Conservation (phyloP, 345 rosid species). For the Lagerstroemia speciosa region DNA sequence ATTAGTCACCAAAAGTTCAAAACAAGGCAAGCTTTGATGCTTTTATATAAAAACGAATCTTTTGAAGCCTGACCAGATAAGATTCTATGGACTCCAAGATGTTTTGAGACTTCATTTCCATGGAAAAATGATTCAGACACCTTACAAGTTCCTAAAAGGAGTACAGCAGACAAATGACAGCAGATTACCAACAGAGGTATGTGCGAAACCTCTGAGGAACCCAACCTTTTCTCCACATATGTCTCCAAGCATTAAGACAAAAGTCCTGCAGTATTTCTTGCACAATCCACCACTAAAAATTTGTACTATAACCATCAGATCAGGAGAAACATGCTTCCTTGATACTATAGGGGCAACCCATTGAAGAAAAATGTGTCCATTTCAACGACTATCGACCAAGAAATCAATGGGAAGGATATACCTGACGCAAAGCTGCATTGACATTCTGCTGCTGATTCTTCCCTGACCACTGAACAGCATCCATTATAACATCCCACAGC, state of each 20-base stretch:
- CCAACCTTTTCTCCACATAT: not conserved
- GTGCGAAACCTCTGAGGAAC: not conserved
- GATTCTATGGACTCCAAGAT: not conserved
- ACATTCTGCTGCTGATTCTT: constrained; percentile 98
- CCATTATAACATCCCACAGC: constrained; percentile 94
- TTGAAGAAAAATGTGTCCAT: not conserved
- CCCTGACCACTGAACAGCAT: constrained; percentile 99
- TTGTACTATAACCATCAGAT: not conserved
- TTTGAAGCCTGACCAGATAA: not conserved
- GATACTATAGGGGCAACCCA: not conserved
- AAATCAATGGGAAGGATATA: constrained; percentile 13
- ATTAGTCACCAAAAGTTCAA: no score
- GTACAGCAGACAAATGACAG: not conserved
- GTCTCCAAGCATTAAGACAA: not conserved
- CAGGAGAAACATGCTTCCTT: not conserved
- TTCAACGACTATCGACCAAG: not conserved
- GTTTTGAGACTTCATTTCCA: not conserved
- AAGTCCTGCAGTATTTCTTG: not conserved
- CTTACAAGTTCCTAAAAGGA: not conserved
- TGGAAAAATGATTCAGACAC: not conserved
- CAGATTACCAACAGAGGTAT: not conserved
- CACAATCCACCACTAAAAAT: no score
- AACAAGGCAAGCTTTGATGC: not conserved
- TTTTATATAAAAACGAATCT: no score
- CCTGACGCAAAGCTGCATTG: constrained; percentile 80